These are phyloP conservation scores for Colletotrichum horii DNA, from an alignment of 2,329 filamentous ascomycete species.

Conservation along the genomic window DNA sequence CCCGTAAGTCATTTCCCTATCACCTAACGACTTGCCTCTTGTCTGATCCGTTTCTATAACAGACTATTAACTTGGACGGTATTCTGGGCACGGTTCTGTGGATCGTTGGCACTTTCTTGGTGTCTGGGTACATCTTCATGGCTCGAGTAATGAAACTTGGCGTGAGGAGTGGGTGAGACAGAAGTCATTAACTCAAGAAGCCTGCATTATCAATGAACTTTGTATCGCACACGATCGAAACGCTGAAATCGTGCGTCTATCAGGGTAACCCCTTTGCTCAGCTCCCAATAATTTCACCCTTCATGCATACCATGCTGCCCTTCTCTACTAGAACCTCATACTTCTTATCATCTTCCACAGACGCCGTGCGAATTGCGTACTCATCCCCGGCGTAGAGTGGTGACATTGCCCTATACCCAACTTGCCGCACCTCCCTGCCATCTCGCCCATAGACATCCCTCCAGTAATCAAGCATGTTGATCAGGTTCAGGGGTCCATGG, in stretches of 20 bases:
- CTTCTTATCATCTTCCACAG: conserved; percentile 32
- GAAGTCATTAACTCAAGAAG: neutral
- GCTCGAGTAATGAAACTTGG: neutral
- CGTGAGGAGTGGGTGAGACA: neutral
- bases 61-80: neutral
- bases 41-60: fast-evolving
- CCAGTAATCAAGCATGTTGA: conserved; percentile 73
- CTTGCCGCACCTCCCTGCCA: conserved; percentile 26
- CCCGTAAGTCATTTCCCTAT: neutral
- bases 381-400: conserved; percentile 73
- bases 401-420: conserved; percentile 72
- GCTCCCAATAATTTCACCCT: conserved; percentile 26
- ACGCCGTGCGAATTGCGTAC: conserved; percentile 64
- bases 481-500: conserved; percentile 80
- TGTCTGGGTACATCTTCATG: neutral
- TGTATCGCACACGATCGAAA: neutral
- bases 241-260: neutral
- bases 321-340: conserved; percentile 56
- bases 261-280: neutral
- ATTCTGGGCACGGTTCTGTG: neutral
- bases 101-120: neutral
- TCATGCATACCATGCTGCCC: conserved; percentile 40
- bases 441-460: conserved; percentile 50
- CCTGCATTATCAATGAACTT: neutral
- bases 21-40: neutral